These are phyloP conservation scores for Bipolaris cookei DNA, from an alignment of 2,329 filamentous ascomycete species.

Conservation along the genomic window DNA sequence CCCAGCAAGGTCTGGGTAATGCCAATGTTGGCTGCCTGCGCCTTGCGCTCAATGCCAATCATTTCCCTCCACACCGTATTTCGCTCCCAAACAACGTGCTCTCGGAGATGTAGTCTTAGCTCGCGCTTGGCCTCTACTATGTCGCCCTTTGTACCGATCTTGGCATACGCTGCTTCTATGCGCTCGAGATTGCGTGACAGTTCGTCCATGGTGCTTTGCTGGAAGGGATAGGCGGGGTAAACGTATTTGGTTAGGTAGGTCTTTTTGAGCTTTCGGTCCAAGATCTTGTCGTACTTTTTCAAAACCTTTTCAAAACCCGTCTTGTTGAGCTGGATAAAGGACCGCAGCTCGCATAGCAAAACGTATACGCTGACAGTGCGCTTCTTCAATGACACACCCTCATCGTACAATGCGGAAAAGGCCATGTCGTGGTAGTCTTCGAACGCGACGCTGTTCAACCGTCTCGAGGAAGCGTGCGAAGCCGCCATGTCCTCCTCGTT, in stretches of 20 bases:
- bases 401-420: conserved; percentile 71
- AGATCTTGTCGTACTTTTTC: conserved; percentile 98
- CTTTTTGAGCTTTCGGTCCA: conserved; percentile 79
- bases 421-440: conserved; percentile 82
- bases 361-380: conserved; percentile 87
- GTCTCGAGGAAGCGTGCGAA: conserved; percentile 66
- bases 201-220: conserved; percentile 69
- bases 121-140: conserved; percentile 78
- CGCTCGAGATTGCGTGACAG: conserved; percentile 74
- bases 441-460: conserved; percentile 69
- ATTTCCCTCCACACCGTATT: conserved; percentile 99
- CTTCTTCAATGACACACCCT: conserved; percentile 89
- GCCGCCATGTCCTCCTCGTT: conserved; percentile 62
- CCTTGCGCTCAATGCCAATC: conserved; percentile 95
- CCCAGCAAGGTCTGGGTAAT: conserved; percentile 79
- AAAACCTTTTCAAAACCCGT: conserved; percentile 95
- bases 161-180: conserved; percentile 81
- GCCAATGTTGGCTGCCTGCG: conserved; percentile 90
- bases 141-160: conserved; percentile 83
- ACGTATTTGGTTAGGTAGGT: conserved; percentile 78
- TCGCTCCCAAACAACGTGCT: conserved; percentile 98
- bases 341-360: conserved; percentile 91
- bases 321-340: conserved; percentile 92
- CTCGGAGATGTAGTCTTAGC: conserved; percentile 84
- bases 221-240: conserved; percentile 81